These are phyloP conservation scores for Aspergillus pseudonomiae DNA, from an alignment of 2,329 filamentous ascomycete species.

Conservation along the genomic window DNA sequence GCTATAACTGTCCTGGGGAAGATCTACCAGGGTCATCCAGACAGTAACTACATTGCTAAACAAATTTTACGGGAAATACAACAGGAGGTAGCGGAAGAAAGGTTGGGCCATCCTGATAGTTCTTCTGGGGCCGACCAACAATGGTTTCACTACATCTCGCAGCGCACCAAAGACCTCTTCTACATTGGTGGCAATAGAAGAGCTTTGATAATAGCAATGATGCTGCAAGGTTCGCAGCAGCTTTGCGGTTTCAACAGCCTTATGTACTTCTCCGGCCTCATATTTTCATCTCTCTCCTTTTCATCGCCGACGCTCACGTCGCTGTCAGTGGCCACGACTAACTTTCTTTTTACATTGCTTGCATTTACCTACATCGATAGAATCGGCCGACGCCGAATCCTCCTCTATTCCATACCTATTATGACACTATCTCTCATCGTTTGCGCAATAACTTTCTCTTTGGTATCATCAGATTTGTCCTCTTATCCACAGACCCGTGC, in stretches of 20 bases:
- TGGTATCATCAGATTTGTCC: constrained; percentile 50
- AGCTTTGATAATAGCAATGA: constrained; percentile 80
- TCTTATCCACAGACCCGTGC: constrained; percentile 23
- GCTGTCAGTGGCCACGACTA: constrained; percentile 78
- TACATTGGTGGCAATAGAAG: constrained; percentile 57
- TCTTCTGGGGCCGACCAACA: constrained; percentile 16
- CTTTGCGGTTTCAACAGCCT: constrained; percentile 88
- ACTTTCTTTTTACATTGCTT: constrained; percentile 76
- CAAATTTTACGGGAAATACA: constrained; percentile 70
- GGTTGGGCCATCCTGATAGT: constrained; percentile 25
- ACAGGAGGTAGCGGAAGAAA: constrained; percentile 69
- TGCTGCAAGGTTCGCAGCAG: constrained; percentile 86
- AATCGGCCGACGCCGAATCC: constrained; percentile 75
- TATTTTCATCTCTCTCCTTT: constrained; percentile 78
- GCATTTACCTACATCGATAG: constrained; percentile 78
- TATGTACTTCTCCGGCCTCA: constrained; percentile 89
- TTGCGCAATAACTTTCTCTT: constrained; percentile 72
- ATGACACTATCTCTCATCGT: constrained; percentile 75
- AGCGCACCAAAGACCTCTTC: constrained; percentile 35
- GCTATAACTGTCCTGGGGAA: constrained; percentile 68
- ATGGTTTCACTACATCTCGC: constrained; percentile 32
- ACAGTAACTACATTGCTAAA: constrained; percentile 55
- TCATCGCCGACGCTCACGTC: constrained; percentile 77
- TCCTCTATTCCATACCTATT: constrained; percentile 80
- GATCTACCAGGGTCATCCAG: constrained; percentile 60